Evolutionary conservation across 306 rosid genomes (phyloP), one percentile per base, ranked within the genome.

Genomic region (Parietaria judaica): DNA sequence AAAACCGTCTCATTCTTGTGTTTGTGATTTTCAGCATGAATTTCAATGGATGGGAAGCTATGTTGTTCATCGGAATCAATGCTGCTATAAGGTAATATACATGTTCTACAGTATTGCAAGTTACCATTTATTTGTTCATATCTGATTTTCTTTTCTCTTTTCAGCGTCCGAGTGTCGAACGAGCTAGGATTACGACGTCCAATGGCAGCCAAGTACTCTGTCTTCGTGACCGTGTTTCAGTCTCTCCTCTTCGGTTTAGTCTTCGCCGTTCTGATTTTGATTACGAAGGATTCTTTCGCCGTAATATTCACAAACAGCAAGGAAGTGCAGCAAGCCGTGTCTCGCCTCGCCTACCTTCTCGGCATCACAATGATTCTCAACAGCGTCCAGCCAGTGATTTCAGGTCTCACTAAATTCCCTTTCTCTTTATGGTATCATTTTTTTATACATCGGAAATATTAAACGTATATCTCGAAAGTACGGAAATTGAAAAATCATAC

Each of bases 331-430:
- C 51, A 44, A 50, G 97, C 94, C 0, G 97, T 90, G 31, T 90
- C 97, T 0, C 95, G 84, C 73, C 94, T 90, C 14, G 72, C 85
- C 35, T 90, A 94, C 1, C 76, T 90, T 4, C 90, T 87, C 0
- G 75, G 95, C 17, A 60, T 87, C 64, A n/a, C 90, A 17, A 67
- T 90, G 43, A 15, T 79, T 64, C 86, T 90, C 58, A 90, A 90
- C 8, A 95, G 97, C 58, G 36, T 90, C 66, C 97, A 90, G 7
- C 97, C 94, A 0, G 90, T 90, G 36, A 73, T 90, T 63, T 90
- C 97, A 0, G 97, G 97, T 88, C 75, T 14, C 9, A 2, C n/a
- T 58, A 8, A 45, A 31, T 11, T 34, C 14, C n/a, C 1, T 17
- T 14, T 49, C 11, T 50, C 4, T 6, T 9, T 23, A 15, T 10